phyloP scores from a whole-genome alignment of 1,139 yeast species.

The Candida sanyaensis region DNA sequence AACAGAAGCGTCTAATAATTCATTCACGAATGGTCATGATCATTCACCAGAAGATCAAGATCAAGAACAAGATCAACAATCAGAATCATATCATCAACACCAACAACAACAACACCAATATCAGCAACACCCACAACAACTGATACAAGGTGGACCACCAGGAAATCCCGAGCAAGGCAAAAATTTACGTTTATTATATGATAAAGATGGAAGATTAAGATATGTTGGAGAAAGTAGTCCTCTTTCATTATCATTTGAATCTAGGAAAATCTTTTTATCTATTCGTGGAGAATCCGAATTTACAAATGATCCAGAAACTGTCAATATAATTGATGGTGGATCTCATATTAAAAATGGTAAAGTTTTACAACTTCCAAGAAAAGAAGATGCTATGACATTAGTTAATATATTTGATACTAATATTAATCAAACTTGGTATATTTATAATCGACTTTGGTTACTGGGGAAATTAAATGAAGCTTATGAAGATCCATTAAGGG shows the following conservation, averaged over 20 bases:
- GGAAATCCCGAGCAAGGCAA: not conserved
- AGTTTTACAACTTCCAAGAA: constrained; percentile 10
- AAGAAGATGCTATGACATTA: constrained; percentile 7
- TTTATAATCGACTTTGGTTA: constrained; percentile 13
- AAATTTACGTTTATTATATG: constrained; percentile 9
- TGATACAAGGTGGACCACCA: too few species aligned
- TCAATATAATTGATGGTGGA: constrained; percentile 10
- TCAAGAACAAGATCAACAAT: constrained; percentile 1
- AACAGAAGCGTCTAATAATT: too few species aligned
- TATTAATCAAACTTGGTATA: constrained; percentile 13
- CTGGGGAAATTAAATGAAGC: constrained; percentile 9
- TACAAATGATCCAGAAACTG: constrained; percentile 12
- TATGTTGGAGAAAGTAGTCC: constrained; percentile 29
- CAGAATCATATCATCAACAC: too few species aligned
- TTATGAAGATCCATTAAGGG: constrained; percentile 9
- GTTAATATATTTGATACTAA: constrained; percentile 9
- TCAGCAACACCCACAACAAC: not conserved
- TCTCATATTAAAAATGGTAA: constrained; percentile 3
- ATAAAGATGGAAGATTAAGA: constrained; percentile 19
- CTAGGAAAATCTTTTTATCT: constrained; percentile 20
- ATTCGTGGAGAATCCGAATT: constrained; percentile 14
- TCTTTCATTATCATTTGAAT: constrained; percentile 23
- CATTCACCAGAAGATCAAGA: not conserved
- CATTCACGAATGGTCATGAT: too few species aligned
- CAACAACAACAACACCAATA: not conserved